Evolutionary conservation across 345 rosid genomes (phyloP).

Genomic region (Triadica sebifera): DNA sequence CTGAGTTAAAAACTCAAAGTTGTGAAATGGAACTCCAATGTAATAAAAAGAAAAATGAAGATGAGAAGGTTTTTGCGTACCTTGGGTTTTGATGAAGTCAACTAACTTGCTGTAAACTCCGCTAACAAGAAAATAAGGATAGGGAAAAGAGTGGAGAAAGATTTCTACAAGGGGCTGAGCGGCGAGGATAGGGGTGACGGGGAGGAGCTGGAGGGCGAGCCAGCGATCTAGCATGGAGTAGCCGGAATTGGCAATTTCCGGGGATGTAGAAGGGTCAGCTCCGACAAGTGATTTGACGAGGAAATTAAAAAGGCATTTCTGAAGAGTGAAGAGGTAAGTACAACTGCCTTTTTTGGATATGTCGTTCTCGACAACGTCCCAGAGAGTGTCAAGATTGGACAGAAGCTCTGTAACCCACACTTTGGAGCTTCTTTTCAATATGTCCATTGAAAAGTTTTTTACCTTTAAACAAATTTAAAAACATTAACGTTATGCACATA

Average conservation of each 20-base stretch:
- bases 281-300: constrained; percentile 53
- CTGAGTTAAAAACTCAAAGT: too few species aligned
- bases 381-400: constrained; percentile 49
- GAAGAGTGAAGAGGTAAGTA: constrained; percentile 64
- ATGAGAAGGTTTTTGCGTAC: constrained; percentile 2
- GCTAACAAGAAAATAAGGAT: constrained; percentile 56
- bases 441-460: constrained; percentile 51
- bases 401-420: constrained; percentile 53
- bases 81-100: constrained; percentile 48
- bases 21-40: too few species aligned
- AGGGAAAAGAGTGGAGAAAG: constrained; percentile 74
- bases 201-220: constrained; percentile 69
- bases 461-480: constrained; percentile 29
- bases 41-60: too few species aligned
- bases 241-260: constrained; percentile 49
- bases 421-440: constrained; percentile 66
- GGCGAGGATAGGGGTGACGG: constrained; percentile 42
- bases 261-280: constrained; percentile 49
- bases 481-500: too few species aligned
- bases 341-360: constrained; percentile 42
- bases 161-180: constrained; percentile 65
- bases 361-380: constrained; percentile 48
- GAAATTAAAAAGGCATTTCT: constrained; percentile 57
- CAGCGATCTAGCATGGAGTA: constrained; percentile 49
- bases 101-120: constrained; percentile 59